Percentiles rank a stretch among this genome's conserved stretches.
Evolutionary conservation across 2,329 filamentous ascomycete species (phyloP).

Genomic region (Penicillium sp.): DNA sequence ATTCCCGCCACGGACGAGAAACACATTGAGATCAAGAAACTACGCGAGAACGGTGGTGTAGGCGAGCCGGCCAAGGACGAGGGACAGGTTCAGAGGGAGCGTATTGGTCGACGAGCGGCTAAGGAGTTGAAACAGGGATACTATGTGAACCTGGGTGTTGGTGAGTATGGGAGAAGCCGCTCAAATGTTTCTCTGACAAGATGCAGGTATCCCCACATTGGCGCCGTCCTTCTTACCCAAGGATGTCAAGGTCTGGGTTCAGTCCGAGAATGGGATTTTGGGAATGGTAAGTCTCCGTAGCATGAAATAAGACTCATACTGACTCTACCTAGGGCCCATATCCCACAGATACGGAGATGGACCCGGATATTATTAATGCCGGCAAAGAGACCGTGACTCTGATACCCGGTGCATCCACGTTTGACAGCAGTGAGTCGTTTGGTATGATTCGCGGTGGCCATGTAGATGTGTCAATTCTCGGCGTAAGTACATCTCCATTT

Average conservation of each 20-base stretch:
- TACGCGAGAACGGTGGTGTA: slow-evolving; percentile 42
- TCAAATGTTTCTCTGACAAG: neutral
- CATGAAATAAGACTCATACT: neutral
- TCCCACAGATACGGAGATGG: slow-evolving; percentile 65
- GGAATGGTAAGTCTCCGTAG: slow-evolving; percentile 53
- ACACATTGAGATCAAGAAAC: slow-evolving; percentile 64
- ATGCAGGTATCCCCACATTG: slow-evolving; percentile 72
- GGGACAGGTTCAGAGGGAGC: slow-evolving; percentile 40
- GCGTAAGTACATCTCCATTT: slow-evolving; percentile 40
- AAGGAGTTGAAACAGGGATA: slow-evolving; percentile 66
- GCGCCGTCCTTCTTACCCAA: slow-evolving; percentile 69
- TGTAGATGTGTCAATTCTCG: slow-evolving; percentile 77
- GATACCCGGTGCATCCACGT: slow-evolving; percentile 68
- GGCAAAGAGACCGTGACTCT: slow-evolving; percentile 84
- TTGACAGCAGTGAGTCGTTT: slow-evolving; percentile 77
- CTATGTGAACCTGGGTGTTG: slow-evolving; percentile 35
- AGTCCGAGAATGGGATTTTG: slow-evolving; percentile 80
- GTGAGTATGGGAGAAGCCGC: slow-evolving; percentile 14
- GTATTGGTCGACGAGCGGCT: slow-evolving; percentile 71
- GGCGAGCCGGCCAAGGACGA: slow-evolving; percentile 34
- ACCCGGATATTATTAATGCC: slow-evolving; percentile 77
- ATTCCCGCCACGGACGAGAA: slow-evolving; percentile 68
- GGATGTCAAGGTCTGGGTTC: slow-evolving; percentile 69
- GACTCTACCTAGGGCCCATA: slow-evolving; percentile 56
- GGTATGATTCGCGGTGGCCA: slow-evolving; percentile 82